These are phyloP conservation scores for Pelagophyceae sp. DNA, from an alignment of 352 stramenopile species.

Conservation along the genomic window DNA sequence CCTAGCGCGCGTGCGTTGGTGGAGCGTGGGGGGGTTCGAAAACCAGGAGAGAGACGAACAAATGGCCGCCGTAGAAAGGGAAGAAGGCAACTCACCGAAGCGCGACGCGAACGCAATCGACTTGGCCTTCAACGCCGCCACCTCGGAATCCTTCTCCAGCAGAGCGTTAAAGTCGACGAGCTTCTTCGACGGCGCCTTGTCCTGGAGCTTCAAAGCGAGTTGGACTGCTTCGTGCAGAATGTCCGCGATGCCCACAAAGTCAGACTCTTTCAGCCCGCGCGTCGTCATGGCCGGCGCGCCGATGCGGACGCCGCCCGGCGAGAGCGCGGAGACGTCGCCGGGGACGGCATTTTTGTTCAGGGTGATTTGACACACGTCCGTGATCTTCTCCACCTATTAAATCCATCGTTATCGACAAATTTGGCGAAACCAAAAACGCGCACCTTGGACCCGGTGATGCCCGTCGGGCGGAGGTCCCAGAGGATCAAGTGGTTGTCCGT, in stretches of 20 bases:
- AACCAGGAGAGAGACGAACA: too few relatives aligned
- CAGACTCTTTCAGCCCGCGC: slow-evolving; percentile 86
- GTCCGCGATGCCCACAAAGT: slow-evolving; percentile 88
- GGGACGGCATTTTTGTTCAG: slow-evolving; percentile 98
- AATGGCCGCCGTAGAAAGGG: too few relatives aligned
- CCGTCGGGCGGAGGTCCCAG: slow-evolving; percentile 88
- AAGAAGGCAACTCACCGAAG: too few relatives aligned
- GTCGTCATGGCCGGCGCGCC: slow-evolving; percentile 92
- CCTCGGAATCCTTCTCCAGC: slow-evolving; percentile 58
- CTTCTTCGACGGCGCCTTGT: slow-evolving; percentile 38
- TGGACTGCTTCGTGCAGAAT: slow-evolving; percentile 88
- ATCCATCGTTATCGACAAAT: too few relatives aligned
- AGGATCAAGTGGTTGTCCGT: slow-evolving; percentile 99
- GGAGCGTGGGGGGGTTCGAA: too few relatives aligned
- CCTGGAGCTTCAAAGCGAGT: slow-evolving; percentile 83
- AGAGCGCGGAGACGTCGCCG: slow-evolving; percentile 86
- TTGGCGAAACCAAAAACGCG: too few relatives aligned
- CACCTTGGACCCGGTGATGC: slow-evolving; percentile 92
- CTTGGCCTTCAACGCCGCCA: slow-evolving; percentile 65
- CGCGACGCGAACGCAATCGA: slow-evolving; percentile 82
- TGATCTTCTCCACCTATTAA: slow-evolving; percentile 97
- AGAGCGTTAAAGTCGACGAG: slow-evolving; percentile 83
- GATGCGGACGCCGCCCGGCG: slow-evolving; percentile 85
- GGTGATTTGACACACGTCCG: slow-evolving; percentile 91
- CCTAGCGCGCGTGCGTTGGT: too few relatives aligned